Base-by-base conservation (phyloP, 164 flowering plant genomes). In the Stephania cephalantha region DNA sequence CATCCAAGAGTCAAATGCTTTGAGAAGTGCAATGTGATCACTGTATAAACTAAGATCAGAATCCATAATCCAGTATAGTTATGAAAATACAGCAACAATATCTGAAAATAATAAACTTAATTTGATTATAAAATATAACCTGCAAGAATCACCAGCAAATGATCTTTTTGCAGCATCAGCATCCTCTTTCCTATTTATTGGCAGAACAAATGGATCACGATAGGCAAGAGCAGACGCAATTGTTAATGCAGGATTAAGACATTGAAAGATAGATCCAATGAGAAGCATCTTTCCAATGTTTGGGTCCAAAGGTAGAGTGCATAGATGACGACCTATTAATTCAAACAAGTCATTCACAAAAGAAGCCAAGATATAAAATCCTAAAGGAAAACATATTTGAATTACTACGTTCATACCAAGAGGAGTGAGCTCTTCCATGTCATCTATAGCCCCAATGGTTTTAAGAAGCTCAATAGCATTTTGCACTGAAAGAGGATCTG, bases 71-170 rank as follows among this genome's bases (percentile, higher is more conserved):
- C 17, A 68, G 7, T 9, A 52, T 50, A 65, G 71, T 18, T 73
- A 44, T 22, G 55, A 45, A 69, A 48, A 31, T 74, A 17, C 53
- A 17, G 46, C 20, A 50, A 9, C 50, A 11, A 18, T 70, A 67
- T 4, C 70, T 74, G n/a, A 29, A 71, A 46, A n/a, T 70, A 45
- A 30, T 69, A 9, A 50, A 68, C 70, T 71, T 69, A 20, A 15
- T 61, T 77, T 11, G 75, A 46, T 48, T 15, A 50, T 22, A 35
- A 35, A 2, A 35, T 35, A 78, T 72, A 6, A 95, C 99, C 99
- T 95, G 96, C 93, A 91, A 68, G 97, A 93, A 86, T 95, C 98
- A 76, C 97, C 98, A 76, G 99, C 96, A 87, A 95, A 95, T 67
- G 90, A 90, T 87, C 92, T 83, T 82, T 93, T 95, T 55, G 92